Percentiles rank a stretch among this genome's conserved stretches.
Evolutionary conservation across 441 rosid genomes (phyloP).

Genomic region (Corymbia citriodora): DNA sequence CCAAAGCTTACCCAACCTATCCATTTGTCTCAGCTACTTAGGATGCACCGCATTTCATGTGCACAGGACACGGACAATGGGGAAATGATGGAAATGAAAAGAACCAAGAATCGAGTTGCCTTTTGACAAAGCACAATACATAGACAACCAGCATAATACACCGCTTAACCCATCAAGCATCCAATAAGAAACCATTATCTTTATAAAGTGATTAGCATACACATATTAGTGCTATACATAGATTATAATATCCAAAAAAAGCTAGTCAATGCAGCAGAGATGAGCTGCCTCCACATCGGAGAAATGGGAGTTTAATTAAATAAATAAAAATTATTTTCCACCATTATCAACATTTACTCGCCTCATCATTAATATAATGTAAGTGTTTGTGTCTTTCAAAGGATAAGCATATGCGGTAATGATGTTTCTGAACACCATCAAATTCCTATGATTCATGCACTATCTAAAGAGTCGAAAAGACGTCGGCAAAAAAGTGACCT

Average conservation of each 20-base stretch:
- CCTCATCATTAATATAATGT: neutral
- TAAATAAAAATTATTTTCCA: neutral
- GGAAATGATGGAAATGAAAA: neutral
- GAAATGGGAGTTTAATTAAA: neutral
- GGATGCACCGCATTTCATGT: neutral
- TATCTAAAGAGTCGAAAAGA: neutral
- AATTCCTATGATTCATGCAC: neutral
- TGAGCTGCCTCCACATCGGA: neutral
- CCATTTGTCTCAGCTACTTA: neutral
- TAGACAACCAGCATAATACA: neutral
- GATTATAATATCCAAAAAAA: neutral
- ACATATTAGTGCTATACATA: neutral
- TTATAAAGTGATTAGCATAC: neutral
- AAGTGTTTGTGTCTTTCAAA: neutral
- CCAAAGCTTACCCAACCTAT: neutral
- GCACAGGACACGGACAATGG: neutral
- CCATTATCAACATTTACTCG: neutral
- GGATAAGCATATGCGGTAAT: neutral
- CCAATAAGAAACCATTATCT: neutral
- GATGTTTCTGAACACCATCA: neutral
- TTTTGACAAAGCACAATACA: neutral
- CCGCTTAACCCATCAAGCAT: neutral
- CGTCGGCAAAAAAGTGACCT: neutral
- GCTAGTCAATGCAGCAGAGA: neutral
- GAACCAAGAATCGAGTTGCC: neutral